Evolutionary conservation across 164 flowering plant genomes (phyloP).

Genomic region (Protea cynaroides): DNA sequence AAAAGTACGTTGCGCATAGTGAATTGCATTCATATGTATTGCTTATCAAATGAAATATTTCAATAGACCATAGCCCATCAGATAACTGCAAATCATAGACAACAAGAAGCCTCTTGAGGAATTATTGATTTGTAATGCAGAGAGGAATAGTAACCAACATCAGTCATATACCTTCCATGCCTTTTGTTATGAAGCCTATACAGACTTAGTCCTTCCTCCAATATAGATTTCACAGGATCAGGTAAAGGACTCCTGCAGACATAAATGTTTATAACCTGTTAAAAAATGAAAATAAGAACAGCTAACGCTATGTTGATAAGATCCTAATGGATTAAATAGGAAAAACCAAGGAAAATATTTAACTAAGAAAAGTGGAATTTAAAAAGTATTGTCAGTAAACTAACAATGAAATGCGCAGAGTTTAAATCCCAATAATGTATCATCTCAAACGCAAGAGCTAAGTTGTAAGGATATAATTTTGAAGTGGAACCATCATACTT

Average conservation of each 20-base stretch:
- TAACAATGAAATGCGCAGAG: neutral
- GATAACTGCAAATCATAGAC: neutral
- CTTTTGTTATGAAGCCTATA: conserved; percentile 62
- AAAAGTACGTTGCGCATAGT: neutral
- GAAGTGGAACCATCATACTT: neutral
- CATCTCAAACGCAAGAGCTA: neutral
- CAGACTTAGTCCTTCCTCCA: conserved; percentile 80
- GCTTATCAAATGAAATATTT: neutral
- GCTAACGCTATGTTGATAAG: neutral
- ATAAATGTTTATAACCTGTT: conserved; percentile 4
- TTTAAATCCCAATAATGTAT: neutral
- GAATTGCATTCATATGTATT: neutral
- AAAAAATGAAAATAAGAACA: neutral
- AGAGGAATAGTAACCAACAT: neutral
- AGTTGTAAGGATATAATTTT: neutral
- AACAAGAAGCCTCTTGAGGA: neutral
- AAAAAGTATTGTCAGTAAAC: neutral
- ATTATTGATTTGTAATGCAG: neutral
- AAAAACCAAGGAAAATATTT: neutral
- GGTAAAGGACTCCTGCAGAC: conserved; percentile 70
- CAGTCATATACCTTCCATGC: conserved; percentile 64
- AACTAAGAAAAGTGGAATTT: neutral
- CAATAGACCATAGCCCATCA: neutral
- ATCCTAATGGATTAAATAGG: neutral
- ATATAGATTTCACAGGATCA: conserved; percentile 40